These are phyloP conservation scores for Dovyalis caffra DNA, from an alignment of 345 rosid genomes.

Conservation along the genomic window DNA sequence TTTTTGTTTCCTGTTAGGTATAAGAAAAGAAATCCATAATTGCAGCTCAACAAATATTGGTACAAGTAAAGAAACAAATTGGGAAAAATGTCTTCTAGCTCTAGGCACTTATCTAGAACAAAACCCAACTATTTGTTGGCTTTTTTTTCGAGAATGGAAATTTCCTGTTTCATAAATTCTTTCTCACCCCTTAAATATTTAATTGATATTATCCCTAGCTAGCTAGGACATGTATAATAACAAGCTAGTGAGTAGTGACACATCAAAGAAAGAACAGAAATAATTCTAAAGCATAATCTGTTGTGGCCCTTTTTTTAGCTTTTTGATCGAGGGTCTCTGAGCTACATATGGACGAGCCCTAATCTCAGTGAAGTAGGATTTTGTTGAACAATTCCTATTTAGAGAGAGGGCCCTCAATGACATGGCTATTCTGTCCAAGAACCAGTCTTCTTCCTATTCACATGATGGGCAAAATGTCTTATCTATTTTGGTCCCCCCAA, in stretches of 20 bases:
- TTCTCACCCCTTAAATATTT: background rate
- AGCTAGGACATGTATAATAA: background rate
- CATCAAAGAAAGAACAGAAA: background rate
- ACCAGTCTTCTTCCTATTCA: conserved; percentile 1
- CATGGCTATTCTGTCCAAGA: conserved; percentile 2
- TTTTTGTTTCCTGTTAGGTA: background rate
- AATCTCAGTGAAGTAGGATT: conserved; percentile 9
- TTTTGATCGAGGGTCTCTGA: background rate
- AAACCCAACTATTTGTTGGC: background rate
- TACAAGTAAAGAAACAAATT: background rate
- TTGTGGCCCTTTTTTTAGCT: conserved; percentile 7
- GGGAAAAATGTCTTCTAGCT: background rate
- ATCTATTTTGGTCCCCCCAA: background rate
- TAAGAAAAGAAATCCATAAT: background rate
- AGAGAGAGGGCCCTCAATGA: background rate
- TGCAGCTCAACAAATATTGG: background rate
- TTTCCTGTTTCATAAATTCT: background rate
- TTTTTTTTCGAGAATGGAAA: background rate
- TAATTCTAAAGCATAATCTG: background rate
- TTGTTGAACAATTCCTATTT: conserved; percentile 1
- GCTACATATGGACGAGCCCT: background rate
- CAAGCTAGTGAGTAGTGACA: background rate
- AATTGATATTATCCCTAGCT: background rate
- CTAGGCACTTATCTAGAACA: background rate
- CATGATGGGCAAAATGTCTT: background rate